Conservation (phyloP, 1,284 basidiomycete genomes). For the Leccinum glutinopallens region DNA sequence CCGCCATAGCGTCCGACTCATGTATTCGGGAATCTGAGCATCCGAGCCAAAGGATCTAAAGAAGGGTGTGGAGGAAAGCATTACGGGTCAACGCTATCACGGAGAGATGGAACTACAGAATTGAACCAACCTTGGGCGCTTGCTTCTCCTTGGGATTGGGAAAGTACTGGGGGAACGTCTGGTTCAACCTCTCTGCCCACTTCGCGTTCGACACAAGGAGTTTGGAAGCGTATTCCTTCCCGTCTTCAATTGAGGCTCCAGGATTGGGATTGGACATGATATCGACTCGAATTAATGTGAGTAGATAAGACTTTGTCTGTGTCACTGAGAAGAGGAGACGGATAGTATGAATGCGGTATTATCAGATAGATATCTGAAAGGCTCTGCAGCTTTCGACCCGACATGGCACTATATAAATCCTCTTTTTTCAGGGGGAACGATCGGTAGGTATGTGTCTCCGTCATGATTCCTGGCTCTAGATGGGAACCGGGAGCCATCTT, state of each 20-base stretch:
- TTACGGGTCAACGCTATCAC: background rate
- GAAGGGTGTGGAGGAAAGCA: background rate
- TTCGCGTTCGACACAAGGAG: slow-evolving; percentile 13
- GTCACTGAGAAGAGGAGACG: background rate
- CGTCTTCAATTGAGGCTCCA: background rate
- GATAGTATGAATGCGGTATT: background rate
- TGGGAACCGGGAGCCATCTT: background rate
- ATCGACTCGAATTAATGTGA: background rate
- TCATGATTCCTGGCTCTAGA: background rate
- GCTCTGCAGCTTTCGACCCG: background rate
- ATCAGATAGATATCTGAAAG: background rate
- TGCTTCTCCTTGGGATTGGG: slow-evolving; percentile 18
- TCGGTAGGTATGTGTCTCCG: too few species aligned
- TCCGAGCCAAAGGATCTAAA: slow-evolving; percentile 55
- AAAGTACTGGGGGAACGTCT: slow-evolving; percentile 30
- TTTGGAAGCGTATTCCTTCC: background rate
- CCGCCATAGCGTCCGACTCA: slow-evolving; percentile 40
- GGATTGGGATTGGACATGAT: background rate
- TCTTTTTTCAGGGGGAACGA: background rate
- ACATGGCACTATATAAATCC: background rate
- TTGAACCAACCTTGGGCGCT: slow-evolving; percentile 20
- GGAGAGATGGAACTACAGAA: background rate
- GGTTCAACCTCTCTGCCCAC: slow-evolving; percentile 29
- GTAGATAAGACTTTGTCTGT: background rate
- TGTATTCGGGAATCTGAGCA: slow-evolving; percentile 54